phyloP scores from a whole-genome alignment of 2,329 filamentous ascomycete species.

The Paraphoma sp. region DNA sequence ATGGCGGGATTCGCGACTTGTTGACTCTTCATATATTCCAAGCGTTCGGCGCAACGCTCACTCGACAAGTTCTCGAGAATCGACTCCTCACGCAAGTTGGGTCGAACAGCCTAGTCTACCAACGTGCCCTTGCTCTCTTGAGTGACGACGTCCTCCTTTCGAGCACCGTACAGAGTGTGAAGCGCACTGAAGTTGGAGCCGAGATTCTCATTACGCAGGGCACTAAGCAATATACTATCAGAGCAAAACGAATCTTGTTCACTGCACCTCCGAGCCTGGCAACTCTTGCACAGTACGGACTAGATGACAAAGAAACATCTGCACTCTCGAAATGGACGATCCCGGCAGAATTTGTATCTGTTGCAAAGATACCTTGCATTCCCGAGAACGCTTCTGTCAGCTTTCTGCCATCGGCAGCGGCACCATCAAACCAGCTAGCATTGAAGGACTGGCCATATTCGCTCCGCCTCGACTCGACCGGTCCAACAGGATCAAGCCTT shows the following conservation, averaged over 20 bases:
- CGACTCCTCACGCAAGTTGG: slow-evolving; percentile 17
- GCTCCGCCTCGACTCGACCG: slow-evolving; percentile 25
- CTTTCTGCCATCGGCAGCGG: slow-evolving; percentile 10
- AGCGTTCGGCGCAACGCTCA: slow-evolving; percentile 27
- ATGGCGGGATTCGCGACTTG: slow-evolving; percentile 22
- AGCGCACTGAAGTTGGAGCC: slow-evolving; percentile 4
- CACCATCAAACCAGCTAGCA: slow-evolving; percentile 19
- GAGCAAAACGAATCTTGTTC: slow-evolving; percentile 25
- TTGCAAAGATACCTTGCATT: slow-evolving; percentile 24
- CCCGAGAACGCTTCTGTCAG: slow-evolving; percentile 22
- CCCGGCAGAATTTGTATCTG: slow-evolving; percentile 16
- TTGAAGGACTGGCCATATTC: slow-evolving; percentile 23
- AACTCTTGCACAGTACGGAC: slow-evolving; percentile 17
- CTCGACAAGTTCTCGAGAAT: slow-evolving; percentile 9
- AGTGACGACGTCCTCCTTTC: slow-evolving; percentile 15
- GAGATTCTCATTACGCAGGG: slow-evolving; percentile 10
- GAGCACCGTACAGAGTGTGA: slow-evolving; percentile 9
- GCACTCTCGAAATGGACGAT: slow-evolving; percentile 16
- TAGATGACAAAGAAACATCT: slow-evolving; percentile 16
- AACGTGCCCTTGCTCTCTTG: slow-evolving; percentile 26
- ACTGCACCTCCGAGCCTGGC: slow-evolving; percentile 17
- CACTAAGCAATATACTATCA: slow-evolving; percentile 13
- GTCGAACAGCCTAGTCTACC: slow-evolving; percentile 30
- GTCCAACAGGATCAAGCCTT: slow-evolving; percentile 14
- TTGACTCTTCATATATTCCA: slow-evolving; percentile 24